Conservation (phyloP, 2,329 filamentous ascomycete species). For the Hymenoscyphus occultus region DNA sequence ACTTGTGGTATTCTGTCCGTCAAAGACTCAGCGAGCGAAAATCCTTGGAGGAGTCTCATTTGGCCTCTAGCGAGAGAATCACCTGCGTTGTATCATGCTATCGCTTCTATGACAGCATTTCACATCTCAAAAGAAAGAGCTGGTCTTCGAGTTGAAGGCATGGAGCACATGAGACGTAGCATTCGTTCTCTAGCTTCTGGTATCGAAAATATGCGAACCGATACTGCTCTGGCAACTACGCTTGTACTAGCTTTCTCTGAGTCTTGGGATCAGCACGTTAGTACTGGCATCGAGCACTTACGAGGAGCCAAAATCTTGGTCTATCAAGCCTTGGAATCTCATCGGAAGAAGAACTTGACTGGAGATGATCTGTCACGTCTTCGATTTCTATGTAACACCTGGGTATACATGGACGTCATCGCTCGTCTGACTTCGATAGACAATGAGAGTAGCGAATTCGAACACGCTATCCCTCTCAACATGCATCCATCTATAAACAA, state of each 20-base stretch:
- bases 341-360: constrained; percentile 42
- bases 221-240: constrained; percentile 67
- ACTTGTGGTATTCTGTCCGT: constrained; percentile 70
- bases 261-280: constrained; percentile 68
- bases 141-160: constrained; percentile 57
- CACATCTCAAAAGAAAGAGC: constrained; percentile 59
- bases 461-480: constrained; percentile 45
- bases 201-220: constrained; percentile 60
- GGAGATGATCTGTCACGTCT: constrained; percentile 52
- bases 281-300: constrained; percentile 66
- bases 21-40: constrained; percentile 66
- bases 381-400: constrained; percentile 68
- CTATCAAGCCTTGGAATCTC: constrained; percentile 51
- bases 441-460: constrained; percentile 53
- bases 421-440: constrained; percentile 60
- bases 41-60: constrained; percentile 69
- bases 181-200: constrained; percentile 57
- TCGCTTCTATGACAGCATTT: constrained; percentile 67
- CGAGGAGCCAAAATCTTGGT: constrained; percentile 64
- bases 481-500: constrained; percentile 40
- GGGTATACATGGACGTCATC: constrained; percentile 73
- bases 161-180: constrained; percentile 66
- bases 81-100: constrained; percentile 64
- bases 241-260: constrained; percentile 67
- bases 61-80: constrained; percentile 65